These are phyloP conservation scores for Fusarium continuum DNA, from an alignment of 2,329 filamentous ascomycete species.

Conservation along the genomic window DNA sequence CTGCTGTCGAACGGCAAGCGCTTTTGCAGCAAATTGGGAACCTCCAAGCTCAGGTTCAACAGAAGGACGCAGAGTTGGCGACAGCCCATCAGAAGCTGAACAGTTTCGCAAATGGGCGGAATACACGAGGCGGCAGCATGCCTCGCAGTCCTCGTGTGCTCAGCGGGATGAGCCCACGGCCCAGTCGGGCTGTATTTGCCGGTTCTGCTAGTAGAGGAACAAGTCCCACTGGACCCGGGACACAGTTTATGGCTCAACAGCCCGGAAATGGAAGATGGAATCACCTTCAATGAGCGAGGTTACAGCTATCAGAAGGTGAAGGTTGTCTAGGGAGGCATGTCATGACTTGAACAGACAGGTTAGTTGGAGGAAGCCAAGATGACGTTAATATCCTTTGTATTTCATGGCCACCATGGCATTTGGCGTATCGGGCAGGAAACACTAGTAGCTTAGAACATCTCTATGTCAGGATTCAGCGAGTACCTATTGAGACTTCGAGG, in stretches of 20 bases:
- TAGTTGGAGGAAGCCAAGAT: neutral
- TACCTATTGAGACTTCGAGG: constrained; percentile 5
- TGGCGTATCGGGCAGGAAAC: constrained; percentile 2
- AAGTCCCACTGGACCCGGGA: constrained; percentile 56
- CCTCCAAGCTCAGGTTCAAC: constrained; percentile 54
- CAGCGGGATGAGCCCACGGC: constrained; percentile 60
- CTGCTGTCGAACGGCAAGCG: constrained; percentile 47
- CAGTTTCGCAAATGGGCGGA: constrained; percentile 58
- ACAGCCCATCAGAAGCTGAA: constrained; percentile 58
- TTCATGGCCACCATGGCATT: constrained; percentile 8
- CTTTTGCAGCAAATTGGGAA: constrained; percentile 53
- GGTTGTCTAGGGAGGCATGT: neutral
- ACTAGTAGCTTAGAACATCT: neutral
- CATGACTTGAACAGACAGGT: neutral
- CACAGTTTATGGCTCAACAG: constrained; percentile 53
- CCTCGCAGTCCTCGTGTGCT: constrained; percentile 66
- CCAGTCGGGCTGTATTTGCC: constrained; percentile 44
- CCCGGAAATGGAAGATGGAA: constrained; percentile 54
- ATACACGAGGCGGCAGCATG: constrained; percentile 65
- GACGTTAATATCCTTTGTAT: constrained; percentile 14
- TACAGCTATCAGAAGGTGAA: neutral
- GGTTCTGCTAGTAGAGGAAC: constrained; percentile 59
- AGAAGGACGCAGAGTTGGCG: constrained; percentile 62
- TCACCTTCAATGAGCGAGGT: constrained; percentile 53
- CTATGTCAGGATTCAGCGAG: neutral